Evolutionary conservation across 1,284 basidiomycete genomes (phyloP), one percentile per base, ranked within the genome.

Genomic region (Stygiomarasmius scandens): DNA sequence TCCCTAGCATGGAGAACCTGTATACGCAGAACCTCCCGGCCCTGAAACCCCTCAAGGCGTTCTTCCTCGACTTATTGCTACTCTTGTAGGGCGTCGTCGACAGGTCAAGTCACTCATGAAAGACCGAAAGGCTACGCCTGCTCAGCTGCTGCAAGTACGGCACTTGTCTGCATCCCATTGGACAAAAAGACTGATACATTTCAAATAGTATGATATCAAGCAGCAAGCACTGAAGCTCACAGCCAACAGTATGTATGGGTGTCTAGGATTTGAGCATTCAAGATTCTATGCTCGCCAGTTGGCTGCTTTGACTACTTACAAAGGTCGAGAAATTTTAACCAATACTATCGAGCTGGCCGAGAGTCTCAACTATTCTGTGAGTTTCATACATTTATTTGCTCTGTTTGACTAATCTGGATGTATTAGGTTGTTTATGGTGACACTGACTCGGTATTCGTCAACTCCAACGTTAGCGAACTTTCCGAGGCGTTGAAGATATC

Each of bases 231-330:
- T 99, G 58, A 99, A 99, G 77, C 87, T 99, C 52, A 99, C 96
- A 1, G 97, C 97, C 59, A 99, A 99, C 79, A 96, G 93, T 79
- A 99, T 99, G 96, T 99, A 99, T 73, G 97, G 97, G 22, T 99
- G 97, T 81, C 88, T 99, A 27, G 97, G 97, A 54, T 99, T 98
- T 71, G 94, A 96, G 69, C 93, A 96, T 63, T 98, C 96, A 19
- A 82, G 97, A 49, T 99, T 99, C 80, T 98, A 96, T 65, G 97
- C 96, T n/a, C 85, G 93, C 36, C 95, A 96, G 0, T 85, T 99
- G 14, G 97, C 97, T 6, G 95, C 96, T 45, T 83, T 99, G 54
- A 98, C 96, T 23, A 99, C 97, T 0, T 96, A 89, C 83, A 99
- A 98, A 74, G 97, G 97, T 66, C 90, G 97, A 74, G 96, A 99